phyloP scores from a whole-genome alignment of 1,139 yeast species.

The Insectozyma bohioensis region DNA sequence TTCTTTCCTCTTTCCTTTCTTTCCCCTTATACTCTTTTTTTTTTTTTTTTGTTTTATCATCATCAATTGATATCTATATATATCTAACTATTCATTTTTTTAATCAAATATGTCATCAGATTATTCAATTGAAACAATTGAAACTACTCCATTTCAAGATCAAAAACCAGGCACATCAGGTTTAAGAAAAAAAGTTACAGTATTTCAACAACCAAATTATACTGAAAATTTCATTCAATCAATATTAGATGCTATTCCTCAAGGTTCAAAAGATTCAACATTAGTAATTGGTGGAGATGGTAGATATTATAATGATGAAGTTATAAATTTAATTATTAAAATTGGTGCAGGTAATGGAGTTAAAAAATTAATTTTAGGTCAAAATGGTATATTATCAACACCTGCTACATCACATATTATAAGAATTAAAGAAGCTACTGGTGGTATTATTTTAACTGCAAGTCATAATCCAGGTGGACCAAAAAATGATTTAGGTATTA shows the following conservation, averaged over 20 bases:
- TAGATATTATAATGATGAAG: slow-evolving; percentile 81
- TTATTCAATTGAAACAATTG: slow-evolving; percentile 25
- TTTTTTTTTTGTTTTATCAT: no score
- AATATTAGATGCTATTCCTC: slow-evolving; percentile 83
- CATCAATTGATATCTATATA: no score
- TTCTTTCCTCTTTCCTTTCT: no score
- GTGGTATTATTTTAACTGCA: slow-evolving; percentile 95
- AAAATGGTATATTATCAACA: slow-evolving; percentile 83
- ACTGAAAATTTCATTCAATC: slow-evolving; percentile 95
- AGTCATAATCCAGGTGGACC: slow-evolving; percentile 99
- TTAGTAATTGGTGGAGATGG: slow-evolving; percentile 98
- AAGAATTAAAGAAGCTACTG: slow-evolving; percentile 76
- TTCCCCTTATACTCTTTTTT: no score
- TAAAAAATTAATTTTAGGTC: slow-evolving; percentile 79
- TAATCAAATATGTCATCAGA: slow-evolving; percentile 11
- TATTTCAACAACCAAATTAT: slow-evolving; percentile 78
- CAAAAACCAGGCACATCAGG: slow-evolving; percentile 99
- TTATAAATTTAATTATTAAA: slow-evolving; percentile 75
- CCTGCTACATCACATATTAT: slow-evolving; percentile 96
- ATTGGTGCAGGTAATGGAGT: slow-evolving; percentile 94
- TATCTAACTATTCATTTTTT: no score
- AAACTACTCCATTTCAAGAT: slow-evolving; percentile 80
- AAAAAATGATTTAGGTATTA: slow-evolving; percentile 86
- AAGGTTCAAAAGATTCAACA: slow-evolving; percentile 72
- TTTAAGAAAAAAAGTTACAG: slow-evolving; percentile 83